A percentile compares a stretch with the other conserved stretches of the same genome.
Conservation (phyloP, 1,139 yeast genomes). For the Pichia sp. region DNA sequence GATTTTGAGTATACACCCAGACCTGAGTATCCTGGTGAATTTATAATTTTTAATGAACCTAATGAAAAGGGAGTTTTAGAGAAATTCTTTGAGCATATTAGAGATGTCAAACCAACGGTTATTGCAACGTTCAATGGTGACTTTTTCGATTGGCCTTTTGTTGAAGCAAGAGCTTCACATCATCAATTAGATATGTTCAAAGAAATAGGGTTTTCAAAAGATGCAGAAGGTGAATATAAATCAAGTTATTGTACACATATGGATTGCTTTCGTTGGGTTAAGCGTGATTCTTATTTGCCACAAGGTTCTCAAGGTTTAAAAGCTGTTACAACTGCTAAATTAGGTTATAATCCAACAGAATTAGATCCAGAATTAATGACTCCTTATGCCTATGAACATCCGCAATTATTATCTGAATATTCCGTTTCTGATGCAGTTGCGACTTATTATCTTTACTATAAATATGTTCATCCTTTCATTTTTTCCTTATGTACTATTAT, state of each 20-base stretch:
- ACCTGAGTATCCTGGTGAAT: constrained; percentile 89
- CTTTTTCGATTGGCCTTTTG: constrained; percentile 98
- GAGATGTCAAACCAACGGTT: constrained; percentile 86
- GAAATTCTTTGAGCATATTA: constrained; percentile 82
- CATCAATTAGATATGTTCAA: constrained; percentile 87
- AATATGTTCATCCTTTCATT: constrained; percentile 95
- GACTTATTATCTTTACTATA: constrained; percentile 90
- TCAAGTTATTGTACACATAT: constrained; percentile 90
- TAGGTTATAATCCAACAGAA: constrained; percentile 95
- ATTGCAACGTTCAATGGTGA: constrained; percentile 98
- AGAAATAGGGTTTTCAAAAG: constrained; percentile 91
- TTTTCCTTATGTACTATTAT: constrained; percentile 92
- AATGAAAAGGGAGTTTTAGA: constrained; percentile 71
- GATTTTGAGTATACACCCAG: constrained; percentile 97
- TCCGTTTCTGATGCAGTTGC: constrained; percentile 99
- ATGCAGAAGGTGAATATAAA: constrained; percentile 86
- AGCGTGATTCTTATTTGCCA: constrained; percentile 93
- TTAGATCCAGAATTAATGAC: constrained; percentile 98
- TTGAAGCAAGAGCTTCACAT: constrained; percentile 75
- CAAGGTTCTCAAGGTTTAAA: constrained; percentile 98
- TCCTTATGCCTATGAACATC: constrained; percentile 90
- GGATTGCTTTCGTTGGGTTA: constrained; percentile 99
- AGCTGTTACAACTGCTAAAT: constrained; percentile 93
- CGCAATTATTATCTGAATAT: constrained; percentile 88
- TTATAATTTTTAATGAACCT: constrained; percentile 83